Evolutionary conservation across 768 basidiomycete species (phyloP), one percentile per base, ranked within the genome.

Genomic region (Pleurotus salmoneostramineus): DNA sequence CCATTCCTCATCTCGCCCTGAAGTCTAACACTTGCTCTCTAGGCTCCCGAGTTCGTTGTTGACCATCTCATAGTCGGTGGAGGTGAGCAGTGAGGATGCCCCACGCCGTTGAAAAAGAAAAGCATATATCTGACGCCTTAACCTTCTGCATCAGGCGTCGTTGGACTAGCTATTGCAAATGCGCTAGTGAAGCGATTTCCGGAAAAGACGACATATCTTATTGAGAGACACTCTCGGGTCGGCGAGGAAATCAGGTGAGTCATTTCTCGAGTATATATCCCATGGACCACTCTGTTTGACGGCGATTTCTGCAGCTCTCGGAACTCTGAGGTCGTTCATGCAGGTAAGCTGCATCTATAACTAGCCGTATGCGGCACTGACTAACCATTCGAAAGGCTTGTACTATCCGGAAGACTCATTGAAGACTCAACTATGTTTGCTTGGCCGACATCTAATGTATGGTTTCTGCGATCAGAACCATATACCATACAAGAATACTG

Each of bases 271-370:
- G 3, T 27, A 59, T 45, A 42, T 50, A 15, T 40, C 15, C 6
- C 46, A 48, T 14, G 11, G 56, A 17, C 55, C 46, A 48, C 43
- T 12, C 11, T 6, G 6, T 8, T 8, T 17, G 17, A 45, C 4
- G 12, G 44, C 3, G 17, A 10, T 45, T 14, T 45, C 14, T 37
- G 12, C 1, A 95, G 94, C 69, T 94, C 92, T 42, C 84, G 95
- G 12, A 97, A 96, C 69, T 95, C 94, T 0, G 95, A 97, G 66
- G 95, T 98, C 21, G 89, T 98, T 31, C 95, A 98, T 73, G 88
- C 91, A 60, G 94, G 91, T 85, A 66, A 44, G 67, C 60, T 21
- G 17, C 3, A 35, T 21, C 33, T 6, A 32, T 6, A 34, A 37
- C 40, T 31, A 51, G 14, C 8, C 35, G 37, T 47, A n/a, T 21